These are phyloP conservation scores for Fomitopsis palustris DNA, from an alignment of 1,284 basidiomycete genomes.

Conservation along the genomic window DNA sequence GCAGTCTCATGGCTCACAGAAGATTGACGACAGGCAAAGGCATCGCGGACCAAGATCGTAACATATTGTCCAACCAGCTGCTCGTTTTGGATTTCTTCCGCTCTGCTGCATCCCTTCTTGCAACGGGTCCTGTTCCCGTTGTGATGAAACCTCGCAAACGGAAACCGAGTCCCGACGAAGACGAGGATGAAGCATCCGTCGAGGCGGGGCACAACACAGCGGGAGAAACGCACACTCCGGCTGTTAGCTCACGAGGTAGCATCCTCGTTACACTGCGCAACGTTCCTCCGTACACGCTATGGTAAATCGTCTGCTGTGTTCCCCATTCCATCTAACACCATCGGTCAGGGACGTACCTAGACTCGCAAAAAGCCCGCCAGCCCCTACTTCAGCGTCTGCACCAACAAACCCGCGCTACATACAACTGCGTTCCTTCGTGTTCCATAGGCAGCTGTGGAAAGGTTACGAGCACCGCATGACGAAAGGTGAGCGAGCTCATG, in stretches of 20 bases:
- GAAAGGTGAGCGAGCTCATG: constrained; percentile 72
- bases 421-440: constrained; percentile 81
- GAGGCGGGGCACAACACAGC: constrained; percentile 26
- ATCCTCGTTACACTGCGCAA: constrained; percentile 90
- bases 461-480: constrained; percentile 93
- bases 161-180: constrained; percentile 44
- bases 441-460: constrained; percentile 69
- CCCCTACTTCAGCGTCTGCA: constrained; percentile 39
- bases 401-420: constrained; percentile 65
- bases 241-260: constrained; percentile 43
- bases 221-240: neutral
- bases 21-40: constrained; percentile 65
- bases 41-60: constrained; percentile 92
- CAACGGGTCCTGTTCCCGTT: constrained; percentile 52
- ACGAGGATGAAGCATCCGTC: constrained; percentile 27
- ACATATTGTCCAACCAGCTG: constrained; percentile 88
- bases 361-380: constrained; percentile 74
- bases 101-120: constrained; percentile 67
- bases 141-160: constrained; percentile 38
- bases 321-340: neutral
- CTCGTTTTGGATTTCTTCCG: constrained; percentile 85
- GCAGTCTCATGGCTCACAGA: neutral
- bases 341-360: constrained; percentile 67
- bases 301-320: constrained; percentile 43
- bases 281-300: constrained; percentile 84